phyloP scores from a whole-genome alignment of 2,329 filamentous ascomycete species.

The Aspergillus candidus region DNA sequence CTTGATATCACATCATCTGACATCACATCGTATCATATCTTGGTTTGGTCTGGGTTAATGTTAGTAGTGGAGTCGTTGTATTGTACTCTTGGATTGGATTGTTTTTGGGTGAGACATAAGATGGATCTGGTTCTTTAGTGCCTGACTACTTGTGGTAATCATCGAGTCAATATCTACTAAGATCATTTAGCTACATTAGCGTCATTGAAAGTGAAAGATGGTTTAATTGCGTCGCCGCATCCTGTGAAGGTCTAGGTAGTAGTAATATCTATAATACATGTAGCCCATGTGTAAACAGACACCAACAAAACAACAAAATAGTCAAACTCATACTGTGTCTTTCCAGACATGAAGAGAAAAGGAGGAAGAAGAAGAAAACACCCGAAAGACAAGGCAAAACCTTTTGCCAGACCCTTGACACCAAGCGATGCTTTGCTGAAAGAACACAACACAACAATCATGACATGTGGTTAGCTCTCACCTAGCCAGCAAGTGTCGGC shows the following conservation, averaged over 20 bases:
- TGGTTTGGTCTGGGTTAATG: too few species aligned
- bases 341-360: not conserved
- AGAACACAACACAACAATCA: slow-evolving; percentile 4
- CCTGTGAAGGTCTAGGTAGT: not conserved
- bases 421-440: slow-evolving; percentile 8
- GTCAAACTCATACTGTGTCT: not conserved
- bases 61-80: too few species aligned
- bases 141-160: not conserved
- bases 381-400: not conserved
- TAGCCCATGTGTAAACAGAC: slow-evolving; percentile 1
- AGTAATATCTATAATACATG: too few species aligned
- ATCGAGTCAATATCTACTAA: not conserved
- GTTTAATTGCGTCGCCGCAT: slow-evolving; percentile 5
- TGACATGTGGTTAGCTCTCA: not conserved
- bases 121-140: too few species aligned
- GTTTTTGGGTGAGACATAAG: too few species aligned
- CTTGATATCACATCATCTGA: too few species aligned
- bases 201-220: not conserved
- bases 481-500: slow-evolving; percentile 1
- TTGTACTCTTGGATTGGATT: too few species aligned
- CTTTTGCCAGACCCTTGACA: slow-evolving; percentile 5
- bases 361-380: not conserved
- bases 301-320: not conserved
- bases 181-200: not conserved
- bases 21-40: too few species aligned